Evolutionary conservation across 106 monocot genomes (phyloP).

Genomic region (Apostasia ramifera): DNA sequence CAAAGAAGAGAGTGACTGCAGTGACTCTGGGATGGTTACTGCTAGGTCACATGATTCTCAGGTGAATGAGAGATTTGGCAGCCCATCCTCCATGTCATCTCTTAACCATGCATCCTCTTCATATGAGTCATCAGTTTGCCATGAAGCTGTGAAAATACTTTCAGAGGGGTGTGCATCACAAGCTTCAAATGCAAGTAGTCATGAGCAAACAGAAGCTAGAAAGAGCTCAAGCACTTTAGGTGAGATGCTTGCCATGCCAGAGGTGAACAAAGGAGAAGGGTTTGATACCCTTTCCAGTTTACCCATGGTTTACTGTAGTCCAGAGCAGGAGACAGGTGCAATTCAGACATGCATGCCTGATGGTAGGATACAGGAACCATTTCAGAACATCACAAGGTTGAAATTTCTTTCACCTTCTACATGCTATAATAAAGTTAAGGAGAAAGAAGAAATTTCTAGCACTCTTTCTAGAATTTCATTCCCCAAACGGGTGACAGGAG

Average conservation of each 20-base stretch:
- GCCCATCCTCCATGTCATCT: conserved; percentile 49
- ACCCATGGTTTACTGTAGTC: conserved; percentile 18
- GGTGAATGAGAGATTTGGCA: conserved; percentile 42
- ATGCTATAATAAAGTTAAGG: conserved; percentile 25
- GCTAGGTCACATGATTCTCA: conserved; percentile 53
- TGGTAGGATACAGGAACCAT: conserved; percentile 12
- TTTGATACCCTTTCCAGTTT: conserved; percentile 8
- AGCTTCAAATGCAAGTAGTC: conserved; percentile 21
- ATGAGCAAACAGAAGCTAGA: conserved; percentile 33
- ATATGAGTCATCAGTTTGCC: conserved; percentile 70
- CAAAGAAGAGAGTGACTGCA: conserved; percentile 29
- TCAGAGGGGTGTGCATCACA: conserved; percentile 72
- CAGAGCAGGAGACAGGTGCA: conserved; percentile 24
- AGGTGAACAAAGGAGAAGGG: conserved; percentile 41
- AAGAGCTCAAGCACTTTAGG: conserved; percentile 70
- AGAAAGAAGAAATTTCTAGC: conserved; percentile 19
- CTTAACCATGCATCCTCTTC: conserved; percentile 41
- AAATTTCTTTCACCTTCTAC: conserved; percentile 59
- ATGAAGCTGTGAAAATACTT: conserved; percentile 82
- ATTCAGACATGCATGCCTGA: conserved; percentile 16
- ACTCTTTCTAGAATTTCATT: conserved; percentile 15
- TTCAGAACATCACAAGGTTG: conserved; percentile 41
- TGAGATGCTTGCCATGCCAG: conserved; percentile 65
- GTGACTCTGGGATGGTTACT: conserved; percentile 46
- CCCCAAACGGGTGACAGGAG: conserved; percentile 23